Evolutionary conservation across 495 filamentous ascomycete genomes (phyloP).

Genomic region (Durotheca rogersii): DNA sequence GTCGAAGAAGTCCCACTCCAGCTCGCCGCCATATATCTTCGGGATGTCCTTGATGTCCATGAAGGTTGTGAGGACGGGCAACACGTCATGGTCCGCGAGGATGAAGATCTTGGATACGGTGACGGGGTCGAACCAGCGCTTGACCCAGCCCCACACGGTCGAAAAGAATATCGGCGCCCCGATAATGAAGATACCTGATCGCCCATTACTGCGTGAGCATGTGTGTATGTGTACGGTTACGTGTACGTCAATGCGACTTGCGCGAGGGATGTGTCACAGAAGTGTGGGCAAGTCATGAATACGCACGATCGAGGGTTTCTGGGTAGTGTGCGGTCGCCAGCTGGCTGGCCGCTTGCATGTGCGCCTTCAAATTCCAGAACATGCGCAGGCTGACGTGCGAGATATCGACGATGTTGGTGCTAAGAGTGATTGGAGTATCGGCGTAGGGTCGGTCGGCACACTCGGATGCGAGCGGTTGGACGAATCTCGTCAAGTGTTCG

Average conservation of each 20-base stretch:
- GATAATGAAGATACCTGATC: slow-evolving; percentile 60
- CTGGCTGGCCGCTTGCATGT: slow-evolving; percentile 86
- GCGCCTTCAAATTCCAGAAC: slow-evolving; percentile 87
- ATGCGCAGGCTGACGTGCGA: slow-evolving; percentile 80
- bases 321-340: slow-evolving; percentile 92
- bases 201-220: slow-evolving; percentile 6
- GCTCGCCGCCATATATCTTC: slow-evolving; percentile 77
- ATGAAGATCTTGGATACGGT: slow-evolving; percentile 95
- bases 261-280: too few relatives aligned
- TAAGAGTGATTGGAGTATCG: slow-evolving; percentile 77
- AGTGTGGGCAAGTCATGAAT: background rate
- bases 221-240: too few relatives aligned
- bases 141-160: slow-evolving; percentile 93
- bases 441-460: slow-evolving; percentile 66
- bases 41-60: slow-evolving; percentile 81
- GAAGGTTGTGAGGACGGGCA: slow-evolving; percentile 71
- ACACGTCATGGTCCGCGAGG: slow-evolving; percentile 65
- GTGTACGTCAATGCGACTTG: too few relatives aligned
- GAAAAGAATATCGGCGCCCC: slow-evolving; percentile 89
- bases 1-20: slow-evolving; percentile 77
- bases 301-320: slow-evolving; percentile 78
- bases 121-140: slow-evolving; percentile 92
- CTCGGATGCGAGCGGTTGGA: slow-evolving; percentile 76
- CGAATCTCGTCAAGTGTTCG: slow-evolving; percentile 84
- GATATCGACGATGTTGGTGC: slow-evolving; percentile 88